A percentile compares a stretch with the other conserved stretches of the same genome.
phyloP scores from a whole-genome alignment of 2,329 filamentous ascomycete genomes.

The Pseudocercospora eumusae region DNA sequence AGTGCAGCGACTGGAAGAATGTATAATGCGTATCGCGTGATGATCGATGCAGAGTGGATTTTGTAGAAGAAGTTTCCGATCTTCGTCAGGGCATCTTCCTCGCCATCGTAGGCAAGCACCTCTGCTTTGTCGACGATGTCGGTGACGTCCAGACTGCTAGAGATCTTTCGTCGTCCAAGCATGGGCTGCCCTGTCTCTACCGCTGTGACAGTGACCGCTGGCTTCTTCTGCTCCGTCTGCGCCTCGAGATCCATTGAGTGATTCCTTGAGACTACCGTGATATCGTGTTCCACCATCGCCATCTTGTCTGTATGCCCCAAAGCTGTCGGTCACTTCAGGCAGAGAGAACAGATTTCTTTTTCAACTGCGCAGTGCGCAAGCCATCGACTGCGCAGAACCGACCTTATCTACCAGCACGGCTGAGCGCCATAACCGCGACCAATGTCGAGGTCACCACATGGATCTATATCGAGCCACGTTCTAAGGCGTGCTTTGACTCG shows the following conservation, averaged over 20 bases:
- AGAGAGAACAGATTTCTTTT: not conserved
- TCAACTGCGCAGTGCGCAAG: constrained; percentile 5
- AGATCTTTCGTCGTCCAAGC: constrained; percentile 18
- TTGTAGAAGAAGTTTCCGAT: constrained; percentile 67
- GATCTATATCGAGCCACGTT: constrained; percentile 13
- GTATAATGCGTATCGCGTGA: constrained; percentile 68
- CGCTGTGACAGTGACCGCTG: constrained; percentile 12
- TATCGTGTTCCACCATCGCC: constrained; percentile 4
- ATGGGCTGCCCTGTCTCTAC: constrained; percentile 16
- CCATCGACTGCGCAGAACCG: constrained; percentile 6
- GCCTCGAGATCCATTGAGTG: constrained; percentile 12
- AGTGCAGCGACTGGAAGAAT: constrained; percentile 64
- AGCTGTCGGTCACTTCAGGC: not conserved
- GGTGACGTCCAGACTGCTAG: constrained; percentile 12
- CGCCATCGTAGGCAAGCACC: constrained; percentile 37
- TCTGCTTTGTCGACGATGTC: constrained; percentile 7
- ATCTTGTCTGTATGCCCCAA: constrained; percentile 4
- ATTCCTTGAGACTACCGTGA: constrained; percentile 5
- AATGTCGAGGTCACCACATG: constrained; percentile 7
- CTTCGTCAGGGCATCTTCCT: constrained; percentile 61
- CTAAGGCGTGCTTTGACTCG: constrained; percentile 5
- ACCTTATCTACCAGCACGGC: constrained; percentile 11
- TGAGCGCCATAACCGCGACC: constrained; percentile 4
- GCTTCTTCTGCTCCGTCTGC: constrained; percentile 16
- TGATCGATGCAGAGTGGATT: constrained; percentile 62